Base-by-base conservation (phyloP, 306 rosid species). In the Ormosia semicastrata region DNA sequence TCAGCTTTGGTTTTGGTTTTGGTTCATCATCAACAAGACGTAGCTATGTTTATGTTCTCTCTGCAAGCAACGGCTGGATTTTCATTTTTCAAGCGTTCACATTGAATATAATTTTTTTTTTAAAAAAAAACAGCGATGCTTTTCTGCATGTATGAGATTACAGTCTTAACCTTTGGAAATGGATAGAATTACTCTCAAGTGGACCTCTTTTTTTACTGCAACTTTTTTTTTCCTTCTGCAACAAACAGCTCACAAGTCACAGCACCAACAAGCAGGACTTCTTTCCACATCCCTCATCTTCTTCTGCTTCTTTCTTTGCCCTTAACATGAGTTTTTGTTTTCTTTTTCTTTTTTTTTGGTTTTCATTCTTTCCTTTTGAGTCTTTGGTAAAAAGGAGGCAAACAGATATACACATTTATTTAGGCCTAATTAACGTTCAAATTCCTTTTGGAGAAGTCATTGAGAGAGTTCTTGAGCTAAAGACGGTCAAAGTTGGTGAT, bases 21-120 rank as follows among this genome's bases (percentile, higher is more conserved):
- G 82, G 82, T 68, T 80, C 80, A 71, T 72, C 80, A 70, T 24
- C 73, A 14, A 76, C 30, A 41, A 7, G 57, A 81, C 66, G 58
- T 75, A 2, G 63, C 49, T 17, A 13, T 17, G 32, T 7, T 24
- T 24, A 24, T 24, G 24, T 24, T 24, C 24, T 24, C 24, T 37
- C 43, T 15, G 60, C 24, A 71, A 72, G 83, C 86, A 88, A 89
- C 92, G 95, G 91, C 75, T 52, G 86, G 82, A 75, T 72, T 79
- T 77, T 62, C 56, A 66, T 66, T 66, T 58, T 79, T 58, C 81
- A 49, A 60, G 86, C 70, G 73, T 86, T 82, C 84, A 76, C 89
- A 82, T 64, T 29, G 40, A 10, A 4, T 8, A n/a, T 2, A 0
- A 3, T n/a, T n/a, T n/a, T n/a, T n/a, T n/a, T n/a, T n/a, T 2